phyloP scores from a whole-genome alignment of 306 rosid species.

The Acacia confusa region DNA sequence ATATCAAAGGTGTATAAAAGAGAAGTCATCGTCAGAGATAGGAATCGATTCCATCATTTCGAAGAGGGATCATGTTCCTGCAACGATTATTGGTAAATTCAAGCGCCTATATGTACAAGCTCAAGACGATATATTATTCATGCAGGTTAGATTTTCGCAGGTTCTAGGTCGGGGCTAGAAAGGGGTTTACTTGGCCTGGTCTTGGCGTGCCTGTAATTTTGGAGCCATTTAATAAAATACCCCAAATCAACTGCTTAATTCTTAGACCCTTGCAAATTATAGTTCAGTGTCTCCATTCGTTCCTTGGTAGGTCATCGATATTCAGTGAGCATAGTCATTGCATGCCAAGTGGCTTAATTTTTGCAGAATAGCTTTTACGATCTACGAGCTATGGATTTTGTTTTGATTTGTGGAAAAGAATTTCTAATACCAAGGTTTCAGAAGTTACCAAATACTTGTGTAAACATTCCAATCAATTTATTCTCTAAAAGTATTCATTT shows the following conservation, averaged over 20 bases:
- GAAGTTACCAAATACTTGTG: too few species aligned
- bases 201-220: not conserved
- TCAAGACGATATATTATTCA: not conserved
- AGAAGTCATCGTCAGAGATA: conserved; percentile 56
- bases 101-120: not conserved
- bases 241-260: not conserved
- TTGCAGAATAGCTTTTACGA: too few species aligned
- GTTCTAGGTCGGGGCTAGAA: not conserved
- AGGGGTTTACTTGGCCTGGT: not conserved
- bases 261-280: not conserved
- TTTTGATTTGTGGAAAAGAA: too few species aligned
- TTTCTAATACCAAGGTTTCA: too few species aligned
- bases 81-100: conserved; percentile 59
- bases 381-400: too few species aligned
- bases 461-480: not conserved
- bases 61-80: conserved; percentile 64
- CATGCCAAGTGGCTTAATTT: too few species aligned
- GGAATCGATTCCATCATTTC: conserved; percentile 67
- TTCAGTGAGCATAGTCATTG: not conserved
- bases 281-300: not conserved
- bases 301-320: not conserved
- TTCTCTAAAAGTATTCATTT: not conserved
- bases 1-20: conserved; percentile 54
- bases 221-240: not conserved
- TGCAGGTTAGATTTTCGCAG: not conserved